Conservation (phyloP, 2,329 filamentous ascomycete species). For the Fusarium sp. region DNA sequence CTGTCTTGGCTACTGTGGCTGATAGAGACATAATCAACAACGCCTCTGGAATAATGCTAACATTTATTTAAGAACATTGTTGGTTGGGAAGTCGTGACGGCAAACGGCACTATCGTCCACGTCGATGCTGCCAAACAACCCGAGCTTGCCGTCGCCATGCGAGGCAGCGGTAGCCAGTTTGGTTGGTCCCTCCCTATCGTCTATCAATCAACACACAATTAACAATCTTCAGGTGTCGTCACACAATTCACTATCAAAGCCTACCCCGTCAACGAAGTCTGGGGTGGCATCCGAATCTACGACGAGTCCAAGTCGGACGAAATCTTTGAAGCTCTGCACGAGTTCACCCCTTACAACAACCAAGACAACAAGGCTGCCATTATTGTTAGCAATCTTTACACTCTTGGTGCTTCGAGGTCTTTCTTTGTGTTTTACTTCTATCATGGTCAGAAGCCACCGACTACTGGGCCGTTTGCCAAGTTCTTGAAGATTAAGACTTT, state of each 20-base stretch:
- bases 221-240: not conserved
- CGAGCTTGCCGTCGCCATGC: slow-evolving; percentile 14
- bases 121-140: slow-evolving; percentile 7
- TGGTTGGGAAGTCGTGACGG: slow-evolving; percentile 17
- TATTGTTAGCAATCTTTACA: slow-evolving; percentile 6
- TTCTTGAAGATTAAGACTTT: slow-evolving; percentile 18
- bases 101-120: slow-evolving; percentile 20
- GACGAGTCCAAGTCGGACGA: slow-evolving; percentile 8
- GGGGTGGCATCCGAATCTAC: slow-evolving; percentile 21
- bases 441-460: slow-evolving; percentile 17
- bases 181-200: not conserved
- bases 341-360: slow-evolving; percentile 22
- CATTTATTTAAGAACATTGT: not conserved
- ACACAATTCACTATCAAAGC: slow-evolving; percentile 13
- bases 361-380: slow-evolving; percentile 6
- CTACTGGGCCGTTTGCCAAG: slow-evolving; percentile 18
- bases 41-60: not conserved
- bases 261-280: slow-evolving; percentile 7
- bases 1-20: not conserved
- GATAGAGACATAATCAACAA: not conserved
- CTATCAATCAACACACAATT: not conserved
- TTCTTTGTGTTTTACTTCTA: slow-evolving; percentile 27
- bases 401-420: not conserved
- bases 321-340: slow-evolving; percentile 18
- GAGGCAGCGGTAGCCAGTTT: slow-evolving; percentile 26